Percentiles rank a stretch among this genome's conserved stretches.
Evolutionary conservation across 164 flowering plant species (phyloP).

Genomic region (Houttuynia cordata): DNA sequence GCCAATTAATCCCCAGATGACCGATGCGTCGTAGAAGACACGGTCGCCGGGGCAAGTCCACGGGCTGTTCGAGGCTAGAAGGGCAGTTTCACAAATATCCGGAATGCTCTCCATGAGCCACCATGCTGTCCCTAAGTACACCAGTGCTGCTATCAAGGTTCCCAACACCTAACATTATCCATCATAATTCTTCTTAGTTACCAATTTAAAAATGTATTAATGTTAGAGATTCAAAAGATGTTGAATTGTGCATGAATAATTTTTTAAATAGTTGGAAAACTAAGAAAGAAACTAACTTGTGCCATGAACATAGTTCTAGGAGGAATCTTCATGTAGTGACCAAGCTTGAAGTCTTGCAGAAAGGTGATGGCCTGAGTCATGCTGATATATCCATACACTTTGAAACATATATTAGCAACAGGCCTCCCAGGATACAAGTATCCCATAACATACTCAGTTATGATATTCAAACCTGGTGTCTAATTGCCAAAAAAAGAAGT

Average conservation of each 20-base stretch:
- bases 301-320: constrained; percentile 89
- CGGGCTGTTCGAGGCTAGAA: constrained; percentile 31
- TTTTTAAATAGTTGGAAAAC: too few relatives aligned
- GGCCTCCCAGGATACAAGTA: constrained; percentile 75
- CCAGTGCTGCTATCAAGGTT: constrained; percentile 42
- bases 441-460: constrained; percentile 73
- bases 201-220: too few relatives aligned
- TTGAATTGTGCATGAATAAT: too few relatives aligned
- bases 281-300: constrained; percentile 31
- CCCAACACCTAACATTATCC: constrained; percentile 42
- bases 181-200: not conserved
- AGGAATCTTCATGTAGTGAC: constrained; percentile 96
- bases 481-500: constrained; percentile 5
- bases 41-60: constrained; percentile 77
- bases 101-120: constrained; percentile 68
- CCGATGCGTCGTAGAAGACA: constrained; percentile 79
- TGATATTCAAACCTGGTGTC: constrained; percentile 68
- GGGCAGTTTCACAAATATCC: constrained; percentile 35
- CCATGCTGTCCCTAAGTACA: constrained; percentile 75
- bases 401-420: constrained; percentile 88
- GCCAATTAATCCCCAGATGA: constrained; percentile 78
- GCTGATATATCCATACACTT: constrained; percentile 80
- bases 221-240: too few relatives aligned
- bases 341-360: constrained; percentile 83
- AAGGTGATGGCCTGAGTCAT: constrained; percentile 73